Base-by-base conservation (phyloP, 805 yeast species). In the Candida easanensis region DNA sequence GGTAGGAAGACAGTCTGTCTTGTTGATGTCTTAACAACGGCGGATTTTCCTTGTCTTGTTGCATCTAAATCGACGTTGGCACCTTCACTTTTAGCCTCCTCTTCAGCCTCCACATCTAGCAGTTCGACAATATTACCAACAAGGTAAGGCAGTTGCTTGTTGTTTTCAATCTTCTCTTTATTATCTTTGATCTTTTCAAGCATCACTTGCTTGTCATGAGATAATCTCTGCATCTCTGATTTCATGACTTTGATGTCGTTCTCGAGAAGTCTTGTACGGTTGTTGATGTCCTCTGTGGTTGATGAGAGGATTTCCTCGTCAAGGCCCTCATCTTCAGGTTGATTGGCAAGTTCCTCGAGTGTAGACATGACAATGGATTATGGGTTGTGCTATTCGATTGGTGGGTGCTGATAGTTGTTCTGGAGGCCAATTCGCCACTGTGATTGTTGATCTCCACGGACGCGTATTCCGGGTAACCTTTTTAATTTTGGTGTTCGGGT, bases 1-100 rank as follows among this genome's bases (percentile, higher is more conserved):
- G 99, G 99, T 61, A 93, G 71, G 58, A 93, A 93, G 26, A 93
- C 95, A 3, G 99, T 93, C 62, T 93, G 99, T 61, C 99, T 81
- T 9, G 99, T 93, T 1, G 97, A 88, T 0, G 99, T 93, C 67
- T 93, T 93, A 50, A 93, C 87, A 28, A 93, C 99, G 1, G 99
- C 99, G n/a, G 96, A 88, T 67, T 91, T 89, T 6, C 99, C 98
- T 34, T 79, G 79, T 50, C 96, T 81, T 11, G 95, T 77, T 36
- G 97, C 86, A 61, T 93, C 97, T 54, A 88, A 70, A 65, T 93
- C 97, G 36, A 89, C 85, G 60, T 90, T 91, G 45, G 98, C 97
- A 30, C 98, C 98, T 64, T 93, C 96, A 26, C 72, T 73, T 49
- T 76, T 79, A 21, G 91, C 93, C 45, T 82, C 87, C 50, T 80